phyloP scores from a whole-genome alignment of 441 rosid species.

The Croton laevigatus region DNA sequence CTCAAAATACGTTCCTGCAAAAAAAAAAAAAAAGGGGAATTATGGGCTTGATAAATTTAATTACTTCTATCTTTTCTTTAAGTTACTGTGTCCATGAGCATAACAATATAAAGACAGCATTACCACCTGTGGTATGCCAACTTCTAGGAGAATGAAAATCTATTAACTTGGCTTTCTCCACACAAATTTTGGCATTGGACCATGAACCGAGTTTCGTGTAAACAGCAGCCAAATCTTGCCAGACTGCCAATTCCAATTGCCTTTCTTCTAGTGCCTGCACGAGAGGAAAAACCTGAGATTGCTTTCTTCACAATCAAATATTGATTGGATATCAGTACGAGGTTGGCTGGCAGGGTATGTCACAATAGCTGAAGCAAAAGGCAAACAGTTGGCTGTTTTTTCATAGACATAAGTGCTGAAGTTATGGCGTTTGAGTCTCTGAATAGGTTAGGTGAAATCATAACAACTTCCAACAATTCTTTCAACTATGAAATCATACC shows the following conservation, averaged over 20 bases:
- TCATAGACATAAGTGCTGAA: background rate
- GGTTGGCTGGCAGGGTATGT: background rate
- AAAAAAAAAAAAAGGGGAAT: too few species aligned
- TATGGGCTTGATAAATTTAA: background rate
- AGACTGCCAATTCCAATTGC: constrained; percentile 59
- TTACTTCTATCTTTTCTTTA: background rate
- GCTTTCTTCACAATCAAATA: background rate
- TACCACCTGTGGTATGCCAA: constrained; percentile 75
- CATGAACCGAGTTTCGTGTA: constrained; percentile 61
- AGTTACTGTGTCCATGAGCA: background rate
- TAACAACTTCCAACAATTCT: background rate
- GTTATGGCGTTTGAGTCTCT: background rate
- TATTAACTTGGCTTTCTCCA: constrained; percentile 67
- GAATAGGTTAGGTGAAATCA: background rate
- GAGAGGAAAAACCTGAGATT: constrained; percentile 16
- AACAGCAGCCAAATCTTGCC: constrained; percentile 79
- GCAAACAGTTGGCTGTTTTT: too few species aligned
- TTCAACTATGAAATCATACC: background rate
- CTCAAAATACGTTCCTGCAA: constrained; percentile 62
- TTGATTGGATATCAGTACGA: background rate
- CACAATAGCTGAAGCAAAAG: too few species aligned
- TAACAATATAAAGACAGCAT: background rate
- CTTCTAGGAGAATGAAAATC: constrained; percentile 60
- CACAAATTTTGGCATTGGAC: constrained; percentile 70
- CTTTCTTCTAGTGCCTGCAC: constrained; percentile 43